These are phyloP conservation scores for Talaromyces sp. DNA, from an alignment of 2,329 filamentous ascomycete genomes.

Conservation along the genomic window DNA sequence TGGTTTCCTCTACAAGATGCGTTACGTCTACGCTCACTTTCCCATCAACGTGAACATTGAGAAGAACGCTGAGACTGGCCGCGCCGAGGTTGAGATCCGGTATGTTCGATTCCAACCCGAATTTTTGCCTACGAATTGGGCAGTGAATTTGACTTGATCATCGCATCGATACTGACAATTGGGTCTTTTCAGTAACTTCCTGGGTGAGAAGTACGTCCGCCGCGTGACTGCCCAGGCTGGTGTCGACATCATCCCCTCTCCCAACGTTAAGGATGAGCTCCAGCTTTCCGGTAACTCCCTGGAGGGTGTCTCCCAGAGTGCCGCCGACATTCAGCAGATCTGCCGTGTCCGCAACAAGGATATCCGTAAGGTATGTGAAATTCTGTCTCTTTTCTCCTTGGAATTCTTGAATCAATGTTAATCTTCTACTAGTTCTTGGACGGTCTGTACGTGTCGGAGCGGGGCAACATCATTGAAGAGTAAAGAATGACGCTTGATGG, in stretches of 20 bases:
- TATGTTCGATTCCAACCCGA: conserved; percentile 52
- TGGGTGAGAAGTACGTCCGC: conserved; percentile 99
- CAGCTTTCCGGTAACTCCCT: conserved; percentile 90
- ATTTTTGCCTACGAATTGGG: too few species aligned
- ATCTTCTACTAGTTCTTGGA: conserved; percentile 79
- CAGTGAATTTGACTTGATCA: too few species aligned
- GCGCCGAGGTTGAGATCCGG: conserved; percentile 95
- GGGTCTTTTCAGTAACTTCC: conserved; percentile 73
- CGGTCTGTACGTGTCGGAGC: conserved; percentile 99
- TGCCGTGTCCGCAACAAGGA: conserved; percentile 99
- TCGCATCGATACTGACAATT: neutral
- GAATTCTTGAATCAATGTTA: conserved; percentile 3
- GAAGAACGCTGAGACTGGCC: conserved; percentile 88
- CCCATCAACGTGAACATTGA: conserved; percentile 99
- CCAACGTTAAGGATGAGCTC: conserved; percentile 97
- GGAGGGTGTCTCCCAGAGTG: conserved; percentile 95
- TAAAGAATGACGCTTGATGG: conserved; percentile 42
- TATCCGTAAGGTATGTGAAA: conserved; percentile 86
- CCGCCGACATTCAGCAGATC: conserved; percentile 99
- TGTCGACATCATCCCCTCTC: conserved; percentile 87
- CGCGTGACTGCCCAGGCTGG: conserved; percentile 84
- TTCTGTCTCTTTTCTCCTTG: neutral
- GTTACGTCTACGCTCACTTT: conserved; percentile 99
- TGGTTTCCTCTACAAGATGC: conserved; percentile 99
- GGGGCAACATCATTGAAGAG: conserved; percentile 83